These are phyloP conservation scores for Nematocida sp. DNA, from an alignment of 371 early-diverging fungal species.

Conservation along the genomic window DNA sequence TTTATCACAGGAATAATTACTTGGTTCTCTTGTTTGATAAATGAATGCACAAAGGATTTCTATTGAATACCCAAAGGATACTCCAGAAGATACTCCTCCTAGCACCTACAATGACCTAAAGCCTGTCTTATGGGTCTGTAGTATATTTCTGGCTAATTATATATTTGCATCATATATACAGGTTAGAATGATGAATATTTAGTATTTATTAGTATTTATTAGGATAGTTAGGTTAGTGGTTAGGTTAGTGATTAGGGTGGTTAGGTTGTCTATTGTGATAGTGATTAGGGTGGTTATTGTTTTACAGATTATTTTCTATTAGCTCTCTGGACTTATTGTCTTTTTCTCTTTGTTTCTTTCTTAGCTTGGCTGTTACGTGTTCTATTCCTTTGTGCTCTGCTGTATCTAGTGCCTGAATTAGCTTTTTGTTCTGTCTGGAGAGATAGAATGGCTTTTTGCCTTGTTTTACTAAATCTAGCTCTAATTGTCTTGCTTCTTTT, in stretches of 20 bases:
- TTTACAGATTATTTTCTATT: neutral
- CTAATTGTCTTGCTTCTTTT: conserved; percentile 13
- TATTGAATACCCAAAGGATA: too few relatives aligned
- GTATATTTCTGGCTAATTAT: conserved; percentile 1
- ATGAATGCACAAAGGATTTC: too few relatives aligned
- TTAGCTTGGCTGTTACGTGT: neutral
- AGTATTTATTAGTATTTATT: too few relatives aligned
- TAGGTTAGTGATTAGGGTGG: too few relatives aligned
- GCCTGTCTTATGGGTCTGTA: neutral
- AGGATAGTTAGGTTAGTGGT: too few relatives aligned
- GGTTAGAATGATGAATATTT: too few relatives aligned
- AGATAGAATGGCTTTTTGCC: conserved; percentile 43
- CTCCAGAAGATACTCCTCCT: too few relatives aligned
- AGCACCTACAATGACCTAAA: neutral
- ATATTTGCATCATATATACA: conserved; percentile 18
- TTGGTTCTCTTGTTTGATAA: too few relatives aligned
- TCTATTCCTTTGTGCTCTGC: conserved; percentile 43
- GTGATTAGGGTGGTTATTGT: neutral
- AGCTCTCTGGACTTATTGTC: conserved; percentile 26
- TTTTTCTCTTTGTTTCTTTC: conserved; percentile 41
- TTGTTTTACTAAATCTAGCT: conserved; percentile 27
- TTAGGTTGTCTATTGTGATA: neutral
- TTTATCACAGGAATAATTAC: too few relatives aligned
- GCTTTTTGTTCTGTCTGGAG: conserved; percentile 6
- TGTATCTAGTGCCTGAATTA: conserved; percentile 14